phyloP scores from a whole-genome alignment of 495 filamentous ascomycete genomes.

The Penicillium lagena region DNA sequence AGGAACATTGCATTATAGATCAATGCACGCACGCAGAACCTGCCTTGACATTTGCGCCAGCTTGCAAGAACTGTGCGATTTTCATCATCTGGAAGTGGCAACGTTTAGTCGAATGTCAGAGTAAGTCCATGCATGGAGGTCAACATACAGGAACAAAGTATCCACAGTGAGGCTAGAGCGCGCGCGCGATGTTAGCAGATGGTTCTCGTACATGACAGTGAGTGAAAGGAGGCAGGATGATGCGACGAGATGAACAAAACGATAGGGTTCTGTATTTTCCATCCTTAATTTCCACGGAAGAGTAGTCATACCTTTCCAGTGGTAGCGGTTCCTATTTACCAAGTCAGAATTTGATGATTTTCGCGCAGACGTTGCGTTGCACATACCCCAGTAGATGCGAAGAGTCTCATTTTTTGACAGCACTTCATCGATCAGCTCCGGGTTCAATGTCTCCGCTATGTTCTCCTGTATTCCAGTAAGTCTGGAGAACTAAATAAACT shows the following conservation, averaged over 20 bases:
- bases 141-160: constrained; percentile 6
- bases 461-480: constrained; percentile 73
- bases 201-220: not conserved
- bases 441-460: constrained; percentile 77
- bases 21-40: too few relatives aligned
- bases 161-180: constrained; percentile 1
- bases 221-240: not conserved
- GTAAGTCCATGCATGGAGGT: not conserved
- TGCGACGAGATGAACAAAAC: too few relatives aligned
- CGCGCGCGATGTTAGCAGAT: too few relatives aligned
- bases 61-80: constrained; percentile 78
- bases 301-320: not conserved
- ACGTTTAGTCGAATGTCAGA: too few relatives aligned
- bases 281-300: too few relatives aligned
- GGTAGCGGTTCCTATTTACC: not conserved
- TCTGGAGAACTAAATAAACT: constrained; percentile 9
- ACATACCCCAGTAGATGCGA: constrained; percentile 76
- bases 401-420: constrained; percentile 62
- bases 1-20: too few relatives aligned
- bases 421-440: constrained; percentile 76
- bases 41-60: constrained; percentile 36
- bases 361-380: not conserved
- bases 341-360: constrained; percentile 1
- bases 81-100: constrained; percentile 44
- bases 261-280: too few relatives aligned